A percentile compares a stretch with the other conserved stretches of the same genome.
Evolutionary conservation across 805 yeast species (phyloP).

Genomic region (Scheffersomyces amazonensis): DNA sequence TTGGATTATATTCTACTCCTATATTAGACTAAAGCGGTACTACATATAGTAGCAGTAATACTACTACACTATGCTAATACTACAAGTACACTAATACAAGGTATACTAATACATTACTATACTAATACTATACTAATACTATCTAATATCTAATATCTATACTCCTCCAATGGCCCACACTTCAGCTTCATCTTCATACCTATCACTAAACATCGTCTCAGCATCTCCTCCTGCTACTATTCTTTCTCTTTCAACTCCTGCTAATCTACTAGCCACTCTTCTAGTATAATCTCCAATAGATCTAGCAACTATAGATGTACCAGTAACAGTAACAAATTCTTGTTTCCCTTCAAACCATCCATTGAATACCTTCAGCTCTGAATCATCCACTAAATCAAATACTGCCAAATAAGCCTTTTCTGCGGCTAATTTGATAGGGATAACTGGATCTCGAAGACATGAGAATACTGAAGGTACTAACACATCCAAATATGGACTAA

Average conservation of each 20-base stretch:
- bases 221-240: conserved; percentile 87
- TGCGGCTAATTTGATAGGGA: conserved; percentile 91
- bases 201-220: conserved; percentile 79
- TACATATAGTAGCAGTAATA: too few relatives aligned
- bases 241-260: conserved; percentile 83
- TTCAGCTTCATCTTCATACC: conserved; percentile 81
- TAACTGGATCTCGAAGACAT: conserved; percentile 81
- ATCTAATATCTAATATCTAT: too few relatives aligned
- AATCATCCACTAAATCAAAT: conserved; percentile 71
- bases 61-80: too few relatives aligned
- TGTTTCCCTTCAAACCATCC: conserved; percentile 57
- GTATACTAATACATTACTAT: too few relatives aligned
- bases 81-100: too few relatives aligned
- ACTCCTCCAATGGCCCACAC: conserved; percentile 86
- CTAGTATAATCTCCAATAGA: conserved; percentile 85
- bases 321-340: conserved; percentile 38
- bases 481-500: conserved; percentile 51
- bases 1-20: too few relatives aligned
- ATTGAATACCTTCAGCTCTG: conserved; percentile 48
- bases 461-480: conserved; percentile 74
- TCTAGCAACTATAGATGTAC: conserved; percentile 55
- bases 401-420: conserved; percentile 82
- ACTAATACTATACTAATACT: too few relatives aligned
- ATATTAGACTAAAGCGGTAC: too few relatives aligned
- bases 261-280: conserved; percentile 86